These are phyloP conservation scores for Astrothelium subdiscretum DNA, from an alignment of 495 filamentous ascomycete species.

Conservation along the genomic window DNA sequence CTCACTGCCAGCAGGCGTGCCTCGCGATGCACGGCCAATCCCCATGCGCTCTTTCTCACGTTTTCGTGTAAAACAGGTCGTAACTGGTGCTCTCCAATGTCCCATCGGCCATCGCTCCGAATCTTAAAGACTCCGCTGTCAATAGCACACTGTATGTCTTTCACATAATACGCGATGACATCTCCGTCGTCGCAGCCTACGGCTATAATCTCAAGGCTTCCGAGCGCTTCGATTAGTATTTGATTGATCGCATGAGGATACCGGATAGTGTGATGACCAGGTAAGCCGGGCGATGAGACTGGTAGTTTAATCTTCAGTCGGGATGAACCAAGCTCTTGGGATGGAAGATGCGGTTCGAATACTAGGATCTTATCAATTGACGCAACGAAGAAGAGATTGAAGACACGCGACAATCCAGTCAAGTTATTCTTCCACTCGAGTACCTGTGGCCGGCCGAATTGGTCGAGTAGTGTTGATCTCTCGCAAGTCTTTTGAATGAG, in stretches of 20 bases:
- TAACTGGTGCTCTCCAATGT: conserved; percentile 11
- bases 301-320: conserved; percentile 56
- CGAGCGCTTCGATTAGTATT: conserved; percentile 67
- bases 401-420: conserved; percentile 45
- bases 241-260: conserved; percentile 67
- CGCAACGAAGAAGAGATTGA: conserved; percentile 70
- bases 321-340: conserved; percentile 48
- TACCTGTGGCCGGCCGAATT: not conserved
- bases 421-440: conserved; percentile 12
- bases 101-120: not conserved
- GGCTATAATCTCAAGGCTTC: conserved; percentile 66
- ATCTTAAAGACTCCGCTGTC: conserved; percentile 5
- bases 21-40: conserved; percentile 69
- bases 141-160: conserved; percentile 39
- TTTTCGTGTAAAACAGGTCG: conserved; percentile 60
- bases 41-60: conserved; percentile 76
- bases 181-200: conserved; percentile 81
- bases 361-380: conserved; percentile 59
- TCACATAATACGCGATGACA: conserved; percentile 66
- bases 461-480: not conserved
- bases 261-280: conserved; percentile 44
- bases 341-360: conserved; percentile 56
- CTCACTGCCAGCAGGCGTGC: conserved; percentile 71
- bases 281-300: conserved; percentile 33
- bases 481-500: not conserved